Evolutionary conservation across 768 basidiomycete genomes (phyloP), one percentile per base, ranked within the genome.

Genomic region (Lactarius psammicola): DNA sequence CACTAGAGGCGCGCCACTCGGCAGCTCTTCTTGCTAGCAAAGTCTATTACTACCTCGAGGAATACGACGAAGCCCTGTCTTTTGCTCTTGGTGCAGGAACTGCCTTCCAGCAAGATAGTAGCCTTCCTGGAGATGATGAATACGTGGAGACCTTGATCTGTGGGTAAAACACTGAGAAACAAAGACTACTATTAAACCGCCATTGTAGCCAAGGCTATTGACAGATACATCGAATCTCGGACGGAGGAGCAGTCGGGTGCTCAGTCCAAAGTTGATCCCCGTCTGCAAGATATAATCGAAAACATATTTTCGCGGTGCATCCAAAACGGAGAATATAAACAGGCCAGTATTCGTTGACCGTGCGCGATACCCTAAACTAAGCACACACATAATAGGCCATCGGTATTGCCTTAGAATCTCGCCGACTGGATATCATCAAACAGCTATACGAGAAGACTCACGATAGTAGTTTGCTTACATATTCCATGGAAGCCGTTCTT

Each of bases 11-110:
- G 17, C 89, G 91, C 42, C 85, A 91, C 72, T 84, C 87, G 59
- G 95, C 97, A 23, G 94, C 95, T 26, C 80, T 98, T 59, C 83
- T 99, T 33, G 90, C 92, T n/a, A 95, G 94, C 82, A 98, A 98
- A 76, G 92, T 98, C 58, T 98, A 98, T 78, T 98, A 94, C 78
- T 96, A 90, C 82, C 82, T 99, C 57, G 94, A 92, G 69, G 92
- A 94, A 75, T 92, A 96, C 71, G 94, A 95, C 73, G 97, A 99
- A 75, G 93, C 95, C 33, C 84, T 99, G 65, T 89, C 92, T 15
- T 98, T 98, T 73, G 97, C 97, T 26, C 86, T 99, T 56, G 90
- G 90, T 64, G 93, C 96, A 20, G 94, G 92, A 63, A 81, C 78
- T 75, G 89, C 91, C 74, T 98, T 98, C 73, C 88, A 92, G 74